Conservation (phyloP, 1,139 yeast species). For the Meyerozyma athensensis region DNA sequence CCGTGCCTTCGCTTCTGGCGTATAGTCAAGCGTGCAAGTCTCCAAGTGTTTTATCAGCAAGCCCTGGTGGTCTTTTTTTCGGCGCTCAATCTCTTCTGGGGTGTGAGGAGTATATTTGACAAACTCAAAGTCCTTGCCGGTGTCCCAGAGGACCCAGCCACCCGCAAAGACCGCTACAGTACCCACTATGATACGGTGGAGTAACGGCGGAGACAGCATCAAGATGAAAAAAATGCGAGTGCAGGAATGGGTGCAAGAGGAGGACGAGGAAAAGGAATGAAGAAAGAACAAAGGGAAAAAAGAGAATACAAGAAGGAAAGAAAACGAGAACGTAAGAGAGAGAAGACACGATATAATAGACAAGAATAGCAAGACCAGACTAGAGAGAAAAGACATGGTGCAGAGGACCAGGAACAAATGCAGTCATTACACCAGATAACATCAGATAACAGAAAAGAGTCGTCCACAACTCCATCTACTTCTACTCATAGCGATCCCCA, state of each 20-base stretch:
- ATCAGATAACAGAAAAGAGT: too few relatives aligned
- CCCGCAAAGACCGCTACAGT: constrained; percentile 35
- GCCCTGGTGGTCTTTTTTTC: constrained; percentile 31
- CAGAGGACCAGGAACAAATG: too few relatives aligned
- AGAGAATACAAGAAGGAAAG: too few relatives aligned
- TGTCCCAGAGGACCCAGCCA: constrained; percentile 26
- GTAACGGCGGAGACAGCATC: constrained; percentile 31
- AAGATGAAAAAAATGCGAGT: not conserved
- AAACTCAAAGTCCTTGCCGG: constrained; percentile 39
- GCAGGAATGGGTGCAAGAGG: not conserved
- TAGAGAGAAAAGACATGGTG: too few relatives aligned
- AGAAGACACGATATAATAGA: too few relatives aligned
- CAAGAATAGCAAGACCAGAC: too few relatives aligned
- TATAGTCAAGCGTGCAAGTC: constrained; percentile 36
- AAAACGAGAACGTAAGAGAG: too few relatives aligned
- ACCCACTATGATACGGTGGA: constrained; percentile 32
- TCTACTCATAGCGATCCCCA: too few relatives aligned
- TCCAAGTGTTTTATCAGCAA: constrained; percentile 30
- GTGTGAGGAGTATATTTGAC: constrained; percentile 36
- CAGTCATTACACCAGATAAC: too few relatives aligned
- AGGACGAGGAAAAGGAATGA: too few relatives aligned
- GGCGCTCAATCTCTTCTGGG: constrained; percentile 36
- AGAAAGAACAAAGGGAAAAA: too few relatives aligned
- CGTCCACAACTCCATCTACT: too few relatives aligned
- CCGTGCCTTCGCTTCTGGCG: constrained; percentile 41